Percentiles rank a stretch among this genome's conserved stretches.
phyloP scores from a whole-genome alignment of 2,329 filamentous ascomycete species.

The Pestalotiopsis sp. region DNA sequence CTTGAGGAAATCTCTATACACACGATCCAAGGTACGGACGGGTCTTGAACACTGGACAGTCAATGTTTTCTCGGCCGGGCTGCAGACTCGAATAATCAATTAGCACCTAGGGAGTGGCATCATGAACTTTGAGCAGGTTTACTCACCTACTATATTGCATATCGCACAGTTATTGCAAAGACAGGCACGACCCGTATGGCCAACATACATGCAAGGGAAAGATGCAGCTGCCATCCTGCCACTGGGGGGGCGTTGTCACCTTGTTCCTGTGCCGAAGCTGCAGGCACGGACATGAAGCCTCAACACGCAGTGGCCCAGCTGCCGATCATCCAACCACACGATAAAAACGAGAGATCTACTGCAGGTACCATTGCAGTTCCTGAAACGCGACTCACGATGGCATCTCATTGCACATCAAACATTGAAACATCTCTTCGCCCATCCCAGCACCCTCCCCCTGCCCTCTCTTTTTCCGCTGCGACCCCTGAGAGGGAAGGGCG shows the following conservation, averaged over 20 bases:
- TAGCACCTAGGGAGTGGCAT: no score
- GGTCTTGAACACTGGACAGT: no score
- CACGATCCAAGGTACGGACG: no score
- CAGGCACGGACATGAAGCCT: constrained; percentile 3
- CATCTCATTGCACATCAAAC: constrained; percentile 6
- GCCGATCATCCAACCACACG: constrained; percentile 2
- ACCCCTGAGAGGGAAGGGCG: neutral
- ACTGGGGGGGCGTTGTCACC: neutral
- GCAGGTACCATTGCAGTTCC: constrained; percentile 7
- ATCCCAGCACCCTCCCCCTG: neutral
- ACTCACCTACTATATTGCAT: no score
- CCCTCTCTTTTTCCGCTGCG: neutral
- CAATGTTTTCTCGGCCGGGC: no score
- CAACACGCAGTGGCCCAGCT: neutral
- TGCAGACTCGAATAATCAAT: no score
- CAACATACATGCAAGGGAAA: neutral
- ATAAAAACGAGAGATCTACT: neutral
- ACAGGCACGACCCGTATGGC: no score
- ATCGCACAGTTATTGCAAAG: no score
- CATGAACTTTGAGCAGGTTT: no score
- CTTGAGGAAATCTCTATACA: neutral
- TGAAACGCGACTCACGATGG: constrained; percentile 13
- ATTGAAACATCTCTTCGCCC: constrained; percentile 10
- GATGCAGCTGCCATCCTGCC: neutral
- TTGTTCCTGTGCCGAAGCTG: constrained; percentile 1